Evolutionary conservation across 2,329 filamentous ascomycete genomes (phyloP).

Genomic region (Hypoxylon sp.): DNA sequence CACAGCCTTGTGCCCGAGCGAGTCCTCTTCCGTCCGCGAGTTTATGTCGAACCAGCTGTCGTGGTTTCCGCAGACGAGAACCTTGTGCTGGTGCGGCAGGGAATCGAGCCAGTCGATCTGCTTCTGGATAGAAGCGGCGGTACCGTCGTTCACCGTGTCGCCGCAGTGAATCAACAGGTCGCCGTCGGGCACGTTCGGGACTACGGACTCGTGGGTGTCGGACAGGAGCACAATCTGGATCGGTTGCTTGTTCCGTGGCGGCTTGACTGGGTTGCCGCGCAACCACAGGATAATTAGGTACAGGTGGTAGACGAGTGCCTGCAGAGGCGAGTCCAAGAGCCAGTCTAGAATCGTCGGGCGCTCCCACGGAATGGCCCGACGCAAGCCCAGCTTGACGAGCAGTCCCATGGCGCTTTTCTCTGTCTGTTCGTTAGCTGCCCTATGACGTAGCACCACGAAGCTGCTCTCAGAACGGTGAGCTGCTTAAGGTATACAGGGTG

Average conservation of each 20-base stretch:
- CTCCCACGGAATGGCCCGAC: slow-evolving; percentile 58
- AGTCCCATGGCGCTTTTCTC: slow-evolving; percentile 52
- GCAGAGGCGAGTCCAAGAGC: slow-evolving; percentile 73
- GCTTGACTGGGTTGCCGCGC: slow-evolving; percentile 69
- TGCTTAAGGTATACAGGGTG: background rate
- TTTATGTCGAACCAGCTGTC: slow-evolving; percentile 82
- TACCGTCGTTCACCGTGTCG: slow-evolving; percentile 80
- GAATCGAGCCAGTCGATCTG: slow-evolving; percentile 83
- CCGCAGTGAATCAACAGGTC: slow-evolving; percentile 92
- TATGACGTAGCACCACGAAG: slow-evolving; percentile 24
- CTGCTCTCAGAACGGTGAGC: slow-evolving; percentile 1
- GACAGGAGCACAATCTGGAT: slow-evolving; percentile 88
- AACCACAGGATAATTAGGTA: slow-evolving; percentile 73
- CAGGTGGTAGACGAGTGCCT: slow-evolving; percentile 66
- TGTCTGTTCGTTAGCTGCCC: slow-evolving; percentile 10
- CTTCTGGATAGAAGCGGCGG: slow-evolving; percentile 76
- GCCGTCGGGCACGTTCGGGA: slow-evolving; percentile 71
- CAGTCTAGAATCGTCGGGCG: slow-evolving; percentile 66
- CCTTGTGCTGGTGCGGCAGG: slow-evolving; percentile 80
- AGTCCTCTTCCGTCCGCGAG: slow-evolving; percentile 66
- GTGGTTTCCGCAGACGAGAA: slow-evolving; percentile 88
- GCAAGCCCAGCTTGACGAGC: slow-evolving; percentile 56
- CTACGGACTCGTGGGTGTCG: slow-evolving; percentile 79
- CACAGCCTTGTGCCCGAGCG: slow-evolving; percentile 59
- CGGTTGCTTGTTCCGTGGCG: slow-evolving; percentile 61